Percentiles rank a stretch among this genome's conserved stretches.
These are phyloP conservation scores for Eudorina sp. DNA, from an alignment of 139 green algal genomes.

Conservation along the genomic window DNA sequence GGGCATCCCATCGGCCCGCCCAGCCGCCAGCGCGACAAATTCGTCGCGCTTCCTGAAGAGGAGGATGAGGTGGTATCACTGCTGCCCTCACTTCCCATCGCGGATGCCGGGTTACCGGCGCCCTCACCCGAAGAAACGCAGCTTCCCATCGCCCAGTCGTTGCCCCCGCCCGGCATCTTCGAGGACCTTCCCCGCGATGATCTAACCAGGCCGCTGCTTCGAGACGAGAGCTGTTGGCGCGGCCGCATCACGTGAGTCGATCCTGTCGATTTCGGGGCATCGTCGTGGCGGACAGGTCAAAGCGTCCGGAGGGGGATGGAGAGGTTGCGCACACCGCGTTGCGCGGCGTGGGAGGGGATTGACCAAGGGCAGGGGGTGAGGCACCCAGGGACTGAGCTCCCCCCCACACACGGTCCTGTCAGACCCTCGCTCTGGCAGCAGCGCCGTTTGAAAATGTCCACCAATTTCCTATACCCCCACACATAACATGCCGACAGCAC, in stretches of 20 bases:
- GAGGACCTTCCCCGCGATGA: slow-evolving; percentile 22
- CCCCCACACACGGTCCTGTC: too few relatives aligned
- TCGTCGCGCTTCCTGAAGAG: slow-evolving; percentile 39
- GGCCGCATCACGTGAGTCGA: slow-evolving; percentile 24
- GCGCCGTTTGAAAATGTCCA: too few relatives aligned
- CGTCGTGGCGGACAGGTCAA: neutral
- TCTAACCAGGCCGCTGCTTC: neutral
- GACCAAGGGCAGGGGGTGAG: too few relatives aligned
- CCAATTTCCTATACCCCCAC: too few relatives aligned
- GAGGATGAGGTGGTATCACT: neutral
- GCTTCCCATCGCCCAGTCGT: neutral
- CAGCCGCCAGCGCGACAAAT: slow-evolving; percentile 31
- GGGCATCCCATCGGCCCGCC: slow-evolving; percentile 14
- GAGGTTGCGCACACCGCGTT: too few relatives aligned
- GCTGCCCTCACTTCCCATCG: neutral
- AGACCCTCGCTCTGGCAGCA: too few relatives aligned
- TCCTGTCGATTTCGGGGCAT: too few relatives aligned
- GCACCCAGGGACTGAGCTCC: too few relatives aligned
- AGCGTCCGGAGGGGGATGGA: too few relatives aligned
- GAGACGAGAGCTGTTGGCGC: slow-evolving; percentile 12
- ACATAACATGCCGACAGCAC: too few relatives aligned
- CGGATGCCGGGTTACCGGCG: neutral
- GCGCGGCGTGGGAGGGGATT: too few relatives aligned
- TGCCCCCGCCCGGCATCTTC: slow-evolving; percentile 3
- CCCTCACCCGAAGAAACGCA: neutral